Evolutionary conservation across 2,329 filamentous ascomycete species (phyloP).

Genomic region (Pyrenophora graminea): DNA sequence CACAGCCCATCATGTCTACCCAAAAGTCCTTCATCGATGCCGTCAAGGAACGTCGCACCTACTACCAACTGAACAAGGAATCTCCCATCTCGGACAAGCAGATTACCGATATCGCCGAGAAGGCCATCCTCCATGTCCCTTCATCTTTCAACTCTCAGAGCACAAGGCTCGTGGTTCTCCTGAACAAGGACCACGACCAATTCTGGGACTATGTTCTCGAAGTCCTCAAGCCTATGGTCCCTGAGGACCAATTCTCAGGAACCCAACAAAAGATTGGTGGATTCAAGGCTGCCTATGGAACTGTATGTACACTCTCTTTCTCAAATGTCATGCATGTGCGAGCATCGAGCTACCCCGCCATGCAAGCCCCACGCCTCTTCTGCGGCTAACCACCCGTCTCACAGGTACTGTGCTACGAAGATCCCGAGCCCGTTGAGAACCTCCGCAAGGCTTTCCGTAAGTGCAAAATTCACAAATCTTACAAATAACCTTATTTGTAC

Average conservation of each 20-base stretch:
- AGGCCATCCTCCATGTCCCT: conserved; percentile 70
- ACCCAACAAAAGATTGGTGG: conserved; percentile 57
- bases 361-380: not conserved
- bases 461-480: not conserved
- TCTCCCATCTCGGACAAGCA: conserved; percentile 61
- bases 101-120: conserved; percentile 65
- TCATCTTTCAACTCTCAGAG: conserved; percentile 89
- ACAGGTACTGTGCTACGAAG: conserved; percentile 83
- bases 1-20: conserved; percentile 44
- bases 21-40: conserved; percentile 62
- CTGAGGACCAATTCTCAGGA: conserved; percentile 64
- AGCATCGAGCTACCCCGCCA: conserved; percentile 21
- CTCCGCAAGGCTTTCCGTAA: conserved; percentile 67
- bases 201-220: conserved; percentile 78
- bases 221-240: conserved; percentile 69
- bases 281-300: conserved; percentile 76
- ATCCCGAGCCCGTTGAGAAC: conserved; percentile 67
- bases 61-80: conserved; percentile 70
- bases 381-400: conserved; percentile 10
- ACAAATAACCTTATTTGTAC: not conserved
- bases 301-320: conserved; percentile 57
- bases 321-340: not conserved
- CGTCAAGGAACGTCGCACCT: conserved; percentile 69
- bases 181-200: conserved; percentile 82
- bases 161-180: conserved; percentile 75